Conservation (phyloP, 2,329 filamentous ascomycete genomes). For the Diatrype stigma region DNA sequence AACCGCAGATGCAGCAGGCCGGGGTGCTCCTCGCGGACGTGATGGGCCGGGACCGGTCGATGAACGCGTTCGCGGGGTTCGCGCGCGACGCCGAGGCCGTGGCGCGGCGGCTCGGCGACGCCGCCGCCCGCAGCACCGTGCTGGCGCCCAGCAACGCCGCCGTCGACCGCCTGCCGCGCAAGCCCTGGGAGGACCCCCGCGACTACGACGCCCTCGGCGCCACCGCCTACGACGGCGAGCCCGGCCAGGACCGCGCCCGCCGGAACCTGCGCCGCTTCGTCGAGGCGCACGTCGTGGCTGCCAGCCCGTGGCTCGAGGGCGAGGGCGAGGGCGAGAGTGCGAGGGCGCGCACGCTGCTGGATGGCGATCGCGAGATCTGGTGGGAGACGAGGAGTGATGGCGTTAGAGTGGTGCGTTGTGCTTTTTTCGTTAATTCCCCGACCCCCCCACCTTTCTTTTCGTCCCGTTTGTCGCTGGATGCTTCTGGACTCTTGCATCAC, state of each 20-base stretch:
- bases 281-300: slow-evolving; percentile 74
- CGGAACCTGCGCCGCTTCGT: slow-evolving; percentile 77
- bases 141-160: slow-evolving; percentile 83
- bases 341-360: slow-evolving; percentile 64
- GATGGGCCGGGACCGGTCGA: slow-evolving; percentile 70
- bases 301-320: slow-evolving; percentile 73
- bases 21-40: slow-evolving; percentile 76
- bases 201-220: slow-evolving; percentile 67
- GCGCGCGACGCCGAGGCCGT: slow-evolving; percentile 71
- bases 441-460: too few species aligned
- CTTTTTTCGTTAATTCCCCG: slow-evolving; percentile 10
- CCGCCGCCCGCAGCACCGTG: slow-evolving; percentile 69
- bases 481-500: too few species aligned
- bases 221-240: slow-evolving; percentile 69
- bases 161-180: slow-evolving; percentile 72
- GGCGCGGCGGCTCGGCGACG: slow-evolving; percentile 63
- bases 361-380: slow-evolving; percentile 65
- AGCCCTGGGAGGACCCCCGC: slow-evolving; percentile 77
- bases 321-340: slow-evolving; percentile 59
- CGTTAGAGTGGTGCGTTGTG: slow-evolving; percentile 56
- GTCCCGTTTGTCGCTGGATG: too few species aligned
- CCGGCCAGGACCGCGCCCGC: slow-evolving; percentile 71
- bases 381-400: slow-evolving; percentile 72
- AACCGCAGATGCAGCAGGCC: slow-evolving; percentile 30
- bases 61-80: slow-evolving; percentile 82